These are phyloP conservation scores for Monosporozyma siamensis DNA, from an alignment of 805 yeast genomes.

Conservation along the genomic window DNA sequence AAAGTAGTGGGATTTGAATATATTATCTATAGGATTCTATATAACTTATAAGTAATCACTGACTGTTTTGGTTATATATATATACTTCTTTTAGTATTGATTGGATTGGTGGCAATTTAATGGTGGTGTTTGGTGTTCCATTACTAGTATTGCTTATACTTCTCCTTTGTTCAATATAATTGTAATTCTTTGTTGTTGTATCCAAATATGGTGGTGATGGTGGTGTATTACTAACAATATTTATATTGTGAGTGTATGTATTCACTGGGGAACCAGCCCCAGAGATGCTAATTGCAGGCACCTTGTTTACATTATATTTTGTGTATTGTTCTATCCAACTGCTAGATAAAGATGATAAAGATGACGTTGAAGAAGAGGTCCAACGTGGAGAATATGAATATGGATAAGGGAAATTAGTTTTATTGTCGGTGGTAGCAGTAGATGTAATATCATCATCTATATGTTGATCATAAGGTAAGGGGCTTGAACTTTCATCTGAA, in stretches of 20 bases:
- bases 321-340: background rate
- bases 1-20: too few species aligned
- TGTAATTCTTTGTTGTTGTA: background rate
- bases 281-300: background rate
- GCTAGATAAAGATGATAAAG: background rate
- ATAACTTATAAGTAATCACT: too few species aligned
- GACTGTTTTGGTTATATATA: background rate
- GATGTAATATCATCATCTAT: too few species aligned
- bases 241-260: background rate
- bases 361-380: background rate
- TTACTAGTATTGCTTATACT: too few species aligned
- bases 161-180: background rate
- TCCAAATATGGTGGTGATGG: background rate
- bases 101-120: constrained; percentile 1
- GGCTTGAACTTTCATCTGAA: background rate
- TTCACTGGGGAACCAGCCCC: too few species aligned
- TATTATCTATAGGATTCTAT: too few species aligned
- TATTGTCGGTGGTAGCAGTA: background rate
- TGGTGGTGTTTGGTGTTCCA: background rate
- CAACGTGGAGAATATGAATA: background rate
- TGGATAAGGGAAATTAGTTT: background rate
- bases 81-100: constrained; percentile 1
- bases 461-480: background rate
- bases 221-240: background rate
- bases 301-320: background rate